These are phyloP conservation scores for Gomphus sp. DNA, from an alignment of 1,284 basidiomycete genomes.

Conservation along the genomic window DNA sequence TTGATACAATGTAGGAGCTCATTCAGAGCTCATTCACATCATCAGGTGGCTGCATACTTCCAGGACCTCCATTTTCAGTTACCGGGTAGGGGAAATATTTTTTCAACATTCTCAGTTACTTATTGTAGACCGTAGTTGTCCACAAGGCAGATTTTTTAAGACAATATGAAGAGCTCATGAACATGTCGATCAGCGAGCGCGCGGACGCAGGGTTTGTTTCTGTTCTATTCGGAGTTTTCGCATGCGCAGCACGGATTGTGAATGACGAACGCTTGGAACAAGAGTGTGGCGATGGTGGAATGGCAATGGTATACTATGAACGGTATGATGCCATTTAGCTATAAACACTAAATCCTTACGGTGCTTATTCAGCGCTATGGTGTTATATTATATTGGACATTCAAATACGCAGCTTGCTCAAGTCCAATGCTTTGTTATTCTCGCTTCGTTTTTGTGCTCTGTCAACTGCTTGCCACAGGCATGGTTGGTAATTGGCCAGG, in stretches of 20 bases:
- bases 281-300: conserved; percentile 62
- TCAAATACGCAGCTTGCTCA: conserved; percentile 70
- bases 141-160: conserved; percentile 74
- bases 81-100: conserved; percentile 28
- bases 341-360: conserved; percentile 16
- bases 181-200: conserved; percentile 42
- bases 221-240: conserved; percentile 76
- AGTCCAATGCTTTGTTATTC: conserved; percentile 80
- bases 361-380: conserved; percentile 53
- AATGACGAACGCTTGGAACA: conserved; percentile 58
- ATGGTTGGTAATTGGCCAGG: conserved; percentile 84
- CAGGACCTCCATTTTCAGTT: conserved; percentile 75
- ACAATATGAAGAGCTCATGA: conserved; percentile 65
- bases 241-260: conserved; percentile 69
- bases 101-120: background rate
- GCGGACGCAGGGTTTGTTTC: conserved; percentile 64
- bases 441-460: conserved; percentile 83
- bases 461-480: conserved; percentile 87
- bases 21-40: background rate
- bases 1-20: conserved; percentile 17
- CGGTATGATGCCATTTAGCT: conserved; percentile 35
- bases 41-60: conserved; percentile 77
- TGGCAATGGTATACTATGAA: conserved; percentile 83
- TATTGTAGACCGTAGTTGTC: conserved; percentile 32
- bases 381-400: conserved; percentile 82